Base-by-base conservation (phyloP, 768 basidiomycete species). In the Kwoniella dendrophila region DNA sequence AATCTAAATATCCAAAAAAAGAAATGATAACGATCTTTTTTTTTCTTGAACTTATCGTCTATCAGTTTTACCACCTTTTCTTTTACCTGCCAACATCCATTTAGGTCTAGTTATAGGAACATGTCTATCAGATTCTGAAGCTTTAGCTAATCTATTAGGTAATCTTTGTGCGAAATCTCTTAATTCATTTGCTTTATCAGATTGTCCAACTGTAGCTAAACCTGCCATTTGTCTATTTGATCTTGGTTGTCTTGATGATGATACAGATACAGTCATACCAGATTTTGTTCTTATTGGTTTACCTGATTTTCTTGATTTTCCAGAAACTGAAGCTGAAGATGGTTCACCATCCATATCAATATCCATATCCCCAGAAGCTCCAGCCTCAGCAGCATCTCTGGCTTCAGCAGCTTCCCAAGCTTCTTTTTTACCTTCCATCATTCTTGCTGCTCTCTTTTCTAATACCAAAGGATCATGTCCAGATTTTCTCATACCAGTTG, bases 381-480 rank as follows among this genome's bases (percentile, higher is more conserved):
- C 79, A n/a, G 59, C 71, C 4, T 55, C 57, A n/a, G 51, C 67
- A 32, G 63, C 69, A 32, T 68, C 62, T 29, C 61, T 63, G 43
- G 67, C 67, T 34, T 60, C 34, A 26, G 83, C 87, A 76, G 89
- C 90, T 77, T 87, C 83, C 82, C 90, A 86, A 47, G 82, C 80
- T 40, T 66, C 70, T 67, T 79, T 74, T 68, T 79, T 76, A 59
- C 72, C 40, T 40, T 73, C 76, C 26, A 76, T 90, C 44, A 98
- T 79, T 74, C 88, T 83, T 72, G 84, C 84, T 5, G 93, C 96
- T n/a, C 94, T 87, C 63, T 90, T 90, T 78, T 92, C 85, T 69
- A 99, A 87, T 51, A 85, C 84, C 67, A 88, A 88, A 4, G 96
- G 89, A 77, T 99, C 90, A 67, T 90, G 84, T 0, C 96, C 96